Base-by-base conservation (phyloP, 306 rosid species). In the Ammopiptanthus mongolicus region DNA sequence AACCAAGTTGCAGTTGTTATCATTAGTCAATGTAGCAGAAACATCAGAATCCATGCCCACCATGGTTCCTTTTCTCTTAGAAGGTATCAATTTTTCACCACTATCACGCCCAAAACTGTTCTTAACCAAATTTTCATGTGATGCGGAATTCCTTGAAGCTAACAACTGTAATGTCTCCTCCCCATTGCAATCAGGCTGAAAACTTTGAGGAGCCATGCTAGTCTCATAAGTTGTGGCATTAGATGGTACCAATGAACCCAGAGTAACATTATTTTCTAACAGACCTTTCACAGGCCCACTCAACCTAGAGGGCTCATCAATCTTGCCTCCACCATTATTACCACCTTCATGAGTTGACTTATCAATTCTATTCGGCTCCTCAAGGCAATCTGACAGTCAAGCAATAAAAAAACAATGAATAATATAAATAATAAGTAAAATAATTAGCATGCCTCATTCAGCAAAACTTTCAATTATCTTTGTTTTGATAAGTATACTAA, bases 11-110 rank as follows among this genome's bases (percentile, higher is more conserved):
- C 83, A 42, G n/a, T 29, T 75, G 46, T 81, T 71, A 55, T 77
- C 85, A 79, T 81, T 74, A 57, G 78, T 79, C 59, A 58, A 52
- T 4, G 41, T 71, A 41, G 81, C 78, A 71, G 84, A 72, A 31
- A 42, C 65, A 85, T 81, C 84, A 77, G 84, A 83, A 69, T 72
- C 85, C 42, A 42, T 61, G 71, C 83, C 87, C 66, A 60, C 75
- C 31, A 41, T 33, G 34, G 28, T 83, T 78, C 81, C 77, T 79
- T 86, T 93, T 68, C 89, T 84, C 64, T 86, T 87, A 37, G 84
- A 86, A 65, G 88, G 77, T 60, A 56, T 15, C 13, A 76, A 69
- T 19, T 76, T 82, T 55, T 81, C 81, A 65, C 50, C 66, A 19
- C 62, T 84, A 67, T 78, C 74, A 22, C 8, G 73, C 74, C 71